Evolutionary conservation across 2,329 filamentous ascomycete genomes (phyloP).

Genomic region (Talaromyces sp.): DNA sequence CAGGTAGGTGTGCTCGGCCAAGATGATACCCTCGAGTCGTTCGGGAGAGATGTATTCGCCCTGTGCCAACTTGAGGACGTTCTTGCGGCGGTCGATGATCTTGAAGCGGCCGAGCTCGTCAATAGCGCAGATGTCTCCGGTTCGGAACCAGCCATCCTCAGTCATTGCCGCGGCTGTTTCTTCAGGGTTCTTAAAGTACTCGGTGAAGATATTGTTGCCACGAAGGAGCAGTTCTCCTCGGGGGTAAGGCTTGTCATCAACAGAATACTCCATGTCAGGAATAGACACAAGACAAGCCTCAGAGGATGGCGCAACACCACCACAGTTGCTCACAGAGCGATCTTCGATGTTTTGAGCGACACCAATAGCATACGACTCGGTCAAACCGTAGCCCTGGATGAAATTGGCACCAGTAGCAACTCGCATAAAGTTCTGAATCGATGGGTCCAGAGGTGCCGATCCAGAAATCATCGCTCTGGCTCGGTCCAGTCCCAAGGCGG

Average conservation of each 20-base stretch:
- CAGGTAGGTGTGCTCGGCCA: constrained; percentile 73
- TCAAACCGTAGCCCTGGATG: constrained; percentile 85
- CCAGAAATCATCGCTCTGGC: constrained; percentile 73
- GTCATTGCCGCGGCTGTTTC: constrained; percentile 81
- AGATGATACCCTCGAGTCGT: constrained; percentile 90
- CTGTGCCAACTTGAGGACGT: constrained; percentile 96
- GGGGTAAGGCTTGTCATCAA: constrained; percentile 80
- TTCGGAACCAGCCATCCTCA: constrained; percentile 93
- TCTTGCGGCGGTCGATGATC: constrained; percentile 97
- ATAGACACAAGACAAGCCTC: constrained; percentile 82
- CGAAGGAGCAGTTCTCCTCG: constrained; percentile 85
- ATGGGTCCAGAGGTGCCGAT: constrained; percentile 83
- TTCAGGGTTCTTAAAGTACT: constrained; percentile 85
- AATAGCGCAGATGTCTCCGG: constrained; percentile 82
- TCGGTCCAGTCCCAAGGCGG: constrained; percentile 75
- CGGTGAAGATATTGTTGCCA: constrained; percentile 71
- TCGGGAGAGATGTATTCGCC: constrained; percentile 98
- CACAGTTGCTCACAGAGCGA: constrained; percentile 74
- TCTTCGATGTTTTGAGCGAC: constrained; percentile 67
- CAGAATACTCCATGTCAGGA: constrained; percentile 88
- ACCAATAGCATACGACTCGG: constrained; percentile 80
- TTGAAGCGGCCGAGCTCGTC: constrained; percentile 81
- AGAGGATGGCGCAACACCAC: constrained; percentile 59
- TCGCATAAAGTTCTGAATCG: constrained; percentile 81
- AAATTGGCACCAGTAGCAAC: constrained; percentile 75